Evolutionary conservation across 208 protist species (phyloP).

Genomic region (Trypanosoma caninum): DNA sequence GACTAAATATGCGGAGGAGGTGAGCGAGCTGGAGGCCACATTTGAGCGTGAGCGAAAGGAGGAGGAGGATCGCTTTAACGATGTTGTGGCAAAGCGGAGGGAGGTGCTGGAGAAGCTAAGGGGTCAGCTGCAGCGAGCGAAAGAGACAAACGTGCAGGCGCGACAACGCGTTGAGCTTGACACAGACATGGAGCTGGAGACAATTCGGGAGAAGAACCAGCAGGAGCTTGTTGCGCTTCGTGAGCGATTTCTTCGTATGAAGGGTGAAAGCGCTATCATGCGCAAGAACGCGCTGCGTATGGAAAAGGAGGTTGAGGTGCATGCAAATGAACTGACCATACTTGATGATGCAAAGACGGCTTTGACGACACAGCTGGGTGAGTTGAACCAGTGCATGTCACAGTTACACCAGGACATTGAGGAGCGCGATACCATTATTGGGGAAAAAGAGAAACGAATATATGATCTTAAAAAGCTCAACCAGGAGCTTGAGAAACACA

Average conservation of each 20-base stretch:
- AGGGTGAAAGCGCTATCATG: slow-evolving; percentile 94
- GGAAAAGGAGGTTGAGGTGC: slow-evolving; percentile 91
- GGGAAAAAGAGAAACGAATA: slow-evolving; percentile 96
- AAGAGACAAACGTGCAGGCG: slow-evolving; percentile 84
- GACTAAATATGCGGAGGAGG: slow-evolving; percentile 28
- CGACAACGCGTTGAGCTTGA: slow-evolving; percentile 92
- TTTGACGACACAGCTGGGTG: slow-evolving; percentile 71
- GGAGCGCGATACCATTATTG: slow-evolving; percentile 93
- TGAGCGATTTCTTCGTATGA: slow-evolving; percentile 89
- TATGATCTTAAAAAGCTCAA: slow-evolving; percentile 98
- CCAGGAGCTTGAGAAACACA: slow-evolving; percentile 98
- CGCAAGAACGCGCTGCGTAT: slow-evolving; percentile 89
- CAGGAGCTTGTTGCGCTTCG: slow-evolving; percentile 67
- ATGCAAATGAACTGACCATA: slow-evolving; percentile 61
- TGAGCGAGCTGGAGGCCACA: slow-evolving; percentile 31
- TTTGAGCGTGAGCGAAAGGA: slow-evolving; percentile 40
- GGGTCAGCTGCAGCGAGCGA: slow-evolving; percentile 56
- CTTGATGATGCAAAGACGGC: slow-evolving; percentile 74
- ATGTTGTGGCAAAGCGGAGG: slow-evolving; percentile 60
- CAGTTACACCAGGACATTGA: slow-evolving; percentile 91
- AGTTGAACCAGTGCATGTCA: slow-evolving; percentile 84
- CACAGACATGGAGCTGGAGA: slow-evolving; percentile 91
- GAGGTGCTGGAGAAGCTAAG: slow-evolving; percentile 60
- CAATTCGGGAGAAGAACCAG: slow-evolving; percentile 73
- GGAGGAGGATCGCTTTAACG: slow-evolving; percentile 78